A percentile compares a stretch with the other conserved stretches of the same genome.
Conservation (phyloP, 768 basidiomycete genomes). For the Sistotremastrum suecicum region DNA sequence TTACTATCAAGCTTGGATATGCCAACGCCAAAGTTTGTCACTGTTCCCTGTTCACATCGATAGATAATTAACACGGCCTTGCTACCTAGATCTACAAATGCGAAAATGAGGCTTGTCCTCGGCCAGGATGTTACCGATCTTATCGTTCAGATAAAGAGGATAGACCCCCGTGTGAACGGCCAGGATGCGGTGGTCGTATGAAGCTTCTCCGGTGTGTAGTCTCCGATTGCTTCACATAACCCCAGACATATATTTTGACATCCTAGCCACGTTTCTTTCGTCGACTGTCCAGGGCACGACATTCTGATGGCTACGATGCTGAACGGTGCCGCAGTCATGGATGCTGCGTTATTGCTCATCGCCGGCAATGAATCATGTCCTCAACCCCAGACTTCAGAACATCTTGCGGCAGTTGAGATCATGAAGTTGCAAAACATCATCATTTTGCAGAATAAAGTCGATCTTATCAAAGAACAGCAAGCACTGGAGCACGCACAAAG, state of each 20-base stretch:
- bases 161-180: constrained; percentile 83
- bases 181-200: constrained; percentile 84
- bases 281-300: constrained; percentile 95
- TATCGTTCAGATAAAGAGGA: constrained; percentile 93
- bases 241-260: no score
- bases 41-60: background rate
- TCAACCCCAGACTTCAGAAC: constrained; percentile 97
- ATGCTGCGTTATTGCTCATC: constrained; percentile 88
- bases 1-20: constrained; percentile 98
- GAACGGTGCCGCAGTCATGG: constrained; percentile 99
- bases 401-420: constrained; percentile 96
- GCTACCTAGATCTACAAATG: constrained; percentile 89
- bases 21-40: constrained; percentile 88
- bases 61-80: constrained; percentile 1
- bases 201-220: constrained; percentile 56
- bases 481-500: constrained; percentile 95
- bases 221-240: no score
- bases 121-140: constrained; percentile 89
- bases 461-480: constrained; percentile 89
- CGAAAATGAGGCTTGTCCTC: constrained; percentile 81
- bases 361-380: constrained; percentile 99
- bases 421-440: constrained; percentile 98
- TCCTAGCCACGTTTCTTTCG: constrained; percentile 81
- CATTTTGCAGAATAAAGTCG: constrained; percentile 97
- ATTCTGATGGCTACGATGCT: constrained; percentile 99